Evolutionary conservation across 176 grass and related monocot genomes (phyloP).

Genomic region (Phoenix dactylifera): DNA sequence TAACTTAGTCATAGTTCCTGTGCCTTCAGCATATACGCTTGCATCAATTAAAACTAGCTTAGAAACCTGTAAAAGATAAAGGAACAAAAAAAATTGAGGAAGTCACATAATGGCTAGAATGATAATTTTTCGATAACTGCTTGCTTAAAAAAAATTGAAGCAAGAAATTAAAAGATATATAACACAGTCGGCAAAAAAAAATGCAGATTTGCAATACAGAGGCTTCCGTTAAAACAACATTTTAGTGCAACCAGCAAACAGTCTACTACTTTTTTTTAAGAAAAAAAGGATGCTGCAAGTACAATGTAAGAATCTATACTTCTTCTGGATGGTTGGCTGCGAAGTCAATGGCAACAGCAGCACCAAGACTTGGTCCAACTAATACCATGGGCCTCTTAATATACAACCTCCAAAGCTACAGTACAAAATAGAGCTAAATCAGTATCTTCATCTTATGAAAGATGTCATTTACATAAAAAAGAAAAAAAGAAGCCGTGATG

Average conservation of each 20-base stretch:
- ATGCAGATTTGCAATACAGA: too few relatives aligned
- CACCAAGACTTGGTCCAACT: slow-evolving; percentile 84
- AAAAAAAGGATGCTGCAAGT: too few relatives aligned
- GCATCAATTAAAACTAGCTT: slow-evolving; percentile 83
- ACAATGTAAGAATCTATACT: slow-evolving; percentile 24
- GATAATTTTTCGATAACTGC: not conserved
- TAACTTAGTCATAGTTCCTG: slow-evolving; percentile 58
- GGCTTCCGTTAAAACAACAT: too few relatives aligned
- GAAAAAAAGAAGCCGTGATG: not conserved
- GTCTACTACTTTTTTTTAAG: too few relatives aligned
- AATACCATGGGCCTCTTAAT: slow-evolving; percentile 88
- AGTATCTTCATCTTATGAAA: too few relatives aligned
- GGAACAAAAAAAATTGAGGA: not conserved
- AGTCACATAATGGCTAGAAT: slow-evolving; percentile 1
- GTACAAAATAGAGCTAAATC: not conserved
- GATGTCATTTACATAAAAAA: not conserved
- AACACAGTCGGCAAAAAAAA: too few relatives aligned
- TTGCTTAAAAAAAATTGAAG: too few relatives aligned
- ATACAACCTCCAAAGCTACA: slow-evolving; percentile 80
- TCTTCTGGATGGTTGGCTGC: slow-evolving; percentile 60
- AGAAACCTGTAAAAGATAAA: slow-evolving; percentile 41
- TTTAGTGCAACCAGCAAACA: too few relatives aligned
- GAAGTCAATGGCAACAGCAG: slow-evolving; percentile 95
- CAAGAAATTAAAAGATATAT: too few relatives aligned
- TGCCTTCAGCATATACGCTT: slow-evolving; percentile 73